phyloP scores from a whole-genome alignment of 2,329 filamentous ascomycete genomes.

The Hypoxylon sp. region DNA sequence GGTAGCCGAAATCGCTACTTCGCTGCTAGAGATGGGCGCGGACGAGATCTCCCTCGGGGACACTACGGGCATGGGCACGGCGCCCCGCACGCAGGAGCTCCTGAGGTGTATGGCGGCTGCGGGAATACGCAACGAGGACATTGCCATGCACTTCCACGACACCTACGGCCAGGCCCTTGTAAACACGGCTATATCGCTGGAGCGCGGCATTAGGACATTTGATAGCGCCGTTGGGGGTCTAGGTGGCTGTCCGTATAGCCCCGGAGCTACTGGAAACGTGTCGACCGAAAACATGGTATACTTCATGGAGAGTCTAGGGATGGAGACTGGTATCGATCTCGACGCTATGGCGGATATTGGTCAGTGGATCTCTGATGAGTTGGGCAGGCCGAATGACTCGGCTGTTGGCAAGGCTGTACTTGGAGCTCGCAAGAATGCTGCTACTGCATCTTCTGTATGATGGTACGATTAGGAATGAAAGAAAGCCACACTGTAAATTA shows the following conservation, averaged over 20 bases:
- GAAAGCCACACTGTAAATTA: conserved; percentile 19
- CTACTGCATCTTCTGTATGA: conserved; percentile 22
- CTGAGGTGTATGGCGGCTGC: conserved; percentile 65
- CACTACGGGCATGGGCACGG: conserved; percentile 90
- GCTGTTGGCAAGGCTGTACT: conserved; percentile 54
- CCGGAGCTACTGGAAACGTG: conserved; percentile 78
- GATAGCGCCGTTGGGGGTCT: conserved; percentile 77
- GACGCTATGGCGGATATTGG: conserved; percentile 69
- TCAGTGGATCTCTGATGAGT: conserved; percentile 68
- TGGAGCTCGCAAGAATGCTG: conserved; percentile 48
- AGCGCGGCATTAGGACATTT: conserved; percentile 74
- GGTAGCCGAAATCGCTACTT: conserved; percentile 76
- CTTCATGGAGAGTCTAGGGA: conserved; percentile 67
- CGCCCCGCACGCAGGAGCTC: conserved; percentile 58
- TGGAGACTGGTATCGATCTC: conserved; percentile 71
- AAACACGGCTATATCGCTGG: conserved; percentile 74
- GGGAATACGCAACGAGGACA: conserved; percentile 66
- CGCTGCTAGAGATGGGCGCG: conserved; percentile 85
- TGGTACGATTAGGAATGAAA: neutral
- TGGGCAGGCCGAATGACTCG: conserved; percentile 63
- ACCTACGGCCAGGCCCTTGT: conserved; percentile 78
- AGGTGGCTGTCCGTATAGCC: conserved; percentile 77
- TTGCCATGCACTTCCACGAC: conserved; percentile 81
- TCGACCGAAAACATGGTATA: conserved; percentile 61
- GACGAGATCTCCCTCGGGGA: conserved; percentile 93